Conservation (phyloP, 306 rosid species). For the Sophora flavescens region DNA sequence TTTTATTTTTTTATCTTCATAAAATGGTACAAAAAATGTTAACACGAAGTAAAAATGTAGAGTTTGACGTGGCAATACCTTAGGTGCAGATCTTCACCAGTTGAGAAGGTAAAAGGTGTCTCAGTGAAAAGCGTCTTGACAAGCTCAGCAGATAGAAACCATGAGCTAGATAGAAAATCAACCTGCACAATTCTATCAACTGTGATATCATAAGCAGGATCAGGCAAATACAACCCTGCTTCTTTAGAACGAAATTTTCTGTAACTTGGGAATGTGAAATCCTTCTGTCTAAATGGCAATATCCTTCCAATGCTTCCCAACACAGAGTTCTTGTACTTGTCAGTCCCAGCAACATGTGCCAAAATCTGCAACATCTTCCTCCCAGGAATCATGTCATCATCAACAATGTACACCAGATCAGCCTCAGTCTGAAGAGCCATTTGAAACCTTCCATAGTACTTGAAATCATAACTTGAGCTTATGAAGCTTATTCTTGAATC, state of each 20-base stretch:
- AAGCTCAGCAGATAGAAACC: constrained; percentile 89
- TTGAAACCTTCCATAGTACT: constrained; percentile 97
- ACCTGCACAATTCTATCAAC: constrained; percentile 93
- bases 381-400: constrained; percentile 97
- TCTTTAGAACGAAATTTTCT: constrained; percentile 91
- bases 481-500: constrained; percentile 85
- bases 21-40: constrained; percentile 1
- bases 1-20: not conserved
- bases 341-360: constrained; percentile 86
- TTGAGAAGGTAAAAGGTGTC: constrained; percentile 90
- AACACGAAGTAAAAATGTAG: constrained; percentile 20
- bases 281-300: constrained; percentile 92
- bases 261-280: constrained; percentile 90
- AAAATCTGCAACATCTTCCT: constrained; percentile 89
- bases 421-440: constrained; percentile 92
- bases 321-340: constrained; percentile 81
- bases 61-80: constrained; percentile 57
- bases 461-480: constrained; percentile 90
- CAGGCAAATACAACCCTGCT: constrained; percentile 94
- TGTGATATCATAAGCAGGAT: constrained; percentile 93
- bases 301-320: constrained; percentile 96
- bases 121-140: constrained; percentile 84
- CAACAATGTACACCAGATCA: constrained; percentile 82
- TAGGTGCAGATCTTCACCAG: constrained; percentile 97
- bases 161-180: constrained; percentile 94